These are phyloP conservation scores for Mycena pura DNA, from an alignment of 768 basidiomycete species.

Conservation along the genomic window DNA sequence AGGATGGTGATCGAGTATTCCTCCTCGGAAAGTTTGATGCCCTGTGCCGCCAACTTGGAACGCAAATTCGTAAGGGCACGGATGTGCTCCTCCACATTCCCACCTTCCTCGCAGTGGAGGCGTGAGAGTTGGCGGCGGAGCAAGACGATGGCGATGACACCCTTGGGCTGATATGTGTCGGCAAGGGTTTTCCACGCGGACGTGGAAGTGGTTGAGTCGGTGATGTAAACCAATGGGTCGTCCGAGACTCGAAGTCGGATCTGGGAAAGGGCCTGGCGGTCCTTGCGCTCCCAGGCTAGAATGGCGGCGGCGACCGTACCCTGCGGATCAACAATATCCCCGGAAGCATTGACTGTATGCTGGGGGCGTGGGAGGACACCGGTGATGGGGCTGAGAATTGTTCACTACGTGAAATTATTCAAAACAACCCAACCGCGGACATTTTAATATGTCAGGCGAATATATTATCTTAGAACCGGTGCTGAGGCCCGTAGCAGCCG, in stretches of 20 bases:
- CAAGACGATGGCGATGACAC: slow-evolving; percentile 34
- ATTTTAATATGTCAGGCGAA: no score
- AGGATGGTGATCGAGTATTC: slow-evolving; percentile 41
- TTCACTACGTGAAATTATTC: no score
- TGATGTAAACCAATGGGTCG: slow-evolving; percentile 37
- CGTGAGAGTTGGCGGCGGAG: slow-evolving; percentile 35
- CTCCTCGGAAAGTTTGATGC: slow-evolving; percentile 28
- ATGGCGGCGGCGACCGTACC: slow-evolving; percentile 1
- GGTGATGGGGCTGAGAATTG: no score
- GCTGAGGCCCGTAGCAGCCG: no score
- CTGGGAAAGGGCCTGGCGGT: slow-evolving; percentile 37
- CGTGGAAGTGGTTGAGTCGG: slow-evolving; percentile 28
- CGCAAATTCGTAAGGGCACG: slow-evolving; percentile 31
- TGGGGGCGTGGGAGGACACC: background rate
- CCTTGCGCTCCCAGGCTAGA: slow-evolving; percentile 21
- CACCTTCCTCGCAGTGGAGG: slow-evolving; percentile 35
- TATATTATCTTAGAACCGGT: no score
- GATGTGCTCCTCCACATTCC: slow-evolving; percentile 42
- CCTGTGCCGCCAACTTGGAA: slow-evolving; percentile 32
- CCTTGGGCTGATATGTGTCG: slow-evolving; percentile 36
- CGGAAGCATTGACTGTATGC: background rate
- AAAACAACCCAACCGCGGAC: no score
- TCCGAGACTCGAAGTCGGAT: slow-evolving; percentile 33
- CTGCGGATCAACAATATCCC: background rate
- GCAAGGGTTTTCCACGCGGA: slow-evolving; percentile 38